Evolutionary conservation across 768 basidiomycete species (phyloP), one percentile per base, ranked within the genome.

Genomic region (Leucosporidium scottii): DNA sequence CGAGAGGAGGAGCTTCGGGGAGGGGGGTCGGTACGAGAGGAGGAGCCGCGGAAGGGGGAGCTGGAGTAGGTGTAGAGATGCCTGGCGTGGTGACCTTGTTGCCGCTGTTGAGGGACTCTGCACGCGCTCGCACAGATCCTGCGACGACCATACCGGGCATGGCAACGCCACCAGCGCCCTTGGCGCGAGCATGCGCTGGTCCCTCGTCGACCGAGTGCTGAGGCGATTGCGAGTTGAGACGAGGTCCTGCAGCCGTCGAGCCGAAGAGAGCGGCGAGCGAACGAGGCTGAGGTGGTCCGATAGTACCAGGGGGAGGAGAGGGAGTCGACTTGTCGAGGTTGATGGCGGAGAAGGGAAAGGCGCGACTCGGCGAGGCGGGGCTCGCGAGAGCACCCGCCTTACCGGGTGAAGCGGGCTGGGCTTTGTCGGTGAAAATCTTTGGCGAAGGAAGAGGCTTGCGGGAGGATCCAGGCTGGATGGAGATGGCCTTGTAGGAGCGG

Each of bases 171-270:
- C 25, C 57, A n/a, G 21, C 53, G n/a, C 59, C 58, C 15, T 47
- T 27, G 3, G 68, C 31, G 8, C 60, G 55, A 57, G 68, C 59
- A 61, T 65, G 55, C 0, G 50, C 60, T 12, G 55, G 28, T 23
- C 53, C 59, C 23, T 64, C 31, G 17, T 57, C 30, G 5, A 28
- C 20, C 12, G 44, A 9, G 34, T 56, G n/a, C 18, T 51, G 34
- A 12, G 55, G 21, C 0, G 59, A 2, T 5, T 28, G 59, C 44
- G 60, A 50, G 47, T 67, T 67, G 55, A 67, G 61, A 7, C 61
- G 54, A 23, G 66, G 66, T 20, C 66, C 66, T 20, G 44, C n/a
- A 20, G 66, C 66, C 17, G 60, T 62, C 48, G 66, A 67, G 48
- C 66, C 66, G 28, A 67, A 62, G 4, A 49, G 47, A 6, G 56